Evolutionary conservation across 1,284 basidiomycete species (phyloP).

Genomic region (Exsudoporus floridanus): DNA sequence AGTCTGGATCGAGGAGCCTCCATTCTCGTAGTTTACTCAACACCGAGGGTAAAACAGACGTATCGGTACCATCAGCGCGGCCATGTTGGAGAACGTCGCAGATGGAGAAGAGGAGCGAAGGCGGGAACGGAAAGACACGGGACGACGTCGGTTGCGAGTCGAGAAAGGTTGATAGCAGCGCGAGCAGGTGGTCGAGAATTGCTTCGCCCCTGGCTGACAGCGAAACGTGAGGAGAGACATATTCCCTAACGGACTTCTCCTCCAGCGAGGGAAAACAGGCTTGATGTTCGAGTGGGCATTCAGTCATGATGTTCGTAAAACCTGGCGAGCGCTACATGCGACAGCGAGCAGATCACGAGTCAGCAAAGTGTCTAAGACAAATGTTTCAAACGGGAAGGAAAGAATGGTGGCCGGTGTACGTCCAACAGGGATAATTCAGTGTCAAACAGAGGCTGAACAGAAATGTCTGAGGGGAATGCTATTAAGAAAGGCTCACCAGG

Average conservation of each 20-base stretch:
- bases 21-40: conserved; percentile 24
- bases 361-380: conserved; percentile 2
- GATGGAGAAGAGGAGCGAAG: conserved; percentile 28
- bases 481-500: conserved; percentile 17
- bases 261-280: background rate
- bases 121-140: conserved; percentile 3
- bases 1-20: conserved; percentile 23
- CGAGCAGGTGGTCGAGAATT: conserved; percentile 18
- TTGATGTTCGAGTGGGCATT: conserved; percentile 7
- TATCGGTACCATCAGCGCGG: too few relatives aligned
- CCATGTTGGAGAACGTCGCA: conserved; percentile 18
- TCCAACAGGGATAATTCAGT: conserved; percentile 1
- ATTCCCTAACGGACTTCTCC: conserved; percentile 5
- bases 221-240: background rate
- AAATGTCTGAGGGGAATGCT: conserved; percentile 1
- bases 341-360: background rate
- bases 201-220: conserved; percentile 12
- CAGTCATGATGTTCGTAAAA: conserved; percentile 25
- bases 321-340: conserved; percentile 13
- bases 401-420: background rate
- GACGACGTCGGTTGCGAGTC: background rate
- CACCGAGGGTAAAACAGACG: conserved; percentile 24
- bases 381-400: conserved; percentile 5
- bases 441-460: too few relatives aligned
- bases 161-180: conserved; percentile 17